These are phyloP conservation scores for Yamadazyma takamatsuzukensis DNA, from an alignment of 805 yeast genomes.

Conservation along the genomic window DNA sequence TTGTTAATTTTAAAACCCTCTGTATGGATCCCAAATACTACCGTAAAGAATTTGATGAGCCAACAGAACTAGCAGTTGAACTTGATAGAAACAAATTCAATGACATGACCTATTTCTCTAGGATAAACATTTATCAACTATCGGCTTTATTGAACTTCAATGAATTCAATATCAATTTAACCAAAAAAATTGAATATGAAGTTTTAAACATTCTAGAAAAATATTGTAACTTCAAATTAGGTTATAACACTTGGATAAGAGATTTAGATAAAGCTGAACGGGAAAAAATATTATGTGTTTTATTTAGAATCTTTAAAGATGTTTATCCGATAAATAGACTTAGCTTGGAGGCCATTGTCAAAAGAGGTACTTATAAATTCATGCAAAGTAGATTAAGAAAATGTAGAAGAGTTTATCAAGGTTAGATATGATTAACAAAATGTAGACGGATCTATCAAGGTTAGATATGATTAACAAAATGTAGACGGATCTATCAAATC, in stretches of 20 bases:
- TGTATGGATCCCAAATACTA: too few relatives aligned
- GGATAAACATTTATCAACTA: constrained; percentile 6
- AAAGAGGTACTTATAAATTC: constrained; percentile 6
- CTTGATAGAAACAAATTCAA: too few relatives aligned
- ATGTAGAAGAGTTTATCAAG: constrained; percentile 1
- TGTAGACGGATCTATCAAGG: too few relatives aligned
- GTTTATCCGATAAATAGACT: constrained; percentile 6
- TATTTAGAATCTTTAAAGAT: constrained; percentile 5
- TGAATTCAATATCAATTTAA: constrained; percentile 5
- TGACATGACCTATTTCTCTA: too few relatives aligned
- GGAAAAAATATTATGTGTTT: constrained; percentile 2
- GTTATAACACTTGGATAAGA: constrained; percentile 7
- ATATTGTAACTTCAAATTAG: constrained; percentile 7
- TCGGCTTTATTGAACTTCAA: constrained; percentile 5
- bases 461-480: too few relatives aligned
- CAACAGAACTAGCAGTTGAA: too few relatives aligned
- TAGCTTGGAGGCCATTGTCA: constrained; percentile 3
- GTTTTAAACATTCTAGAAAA: constrained; percentile 3
- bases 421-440: too few relatives aligned
- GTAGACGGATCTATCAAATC: too few relatives aligned
- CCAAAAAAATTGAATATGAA: constrained; percentile 6
- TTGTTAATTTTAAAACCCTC: too few relatives aligned
- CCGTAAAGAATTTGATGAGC: too few relatives aligned
- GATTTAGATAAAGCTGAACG: constrained; percentile 3
- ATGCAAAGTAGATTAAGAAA: constrained; percentile 1